Evolutionary conservation across 169 alveolate genomes (phyloP).

Genomic region (Plasmodium gaboni): DNA sequence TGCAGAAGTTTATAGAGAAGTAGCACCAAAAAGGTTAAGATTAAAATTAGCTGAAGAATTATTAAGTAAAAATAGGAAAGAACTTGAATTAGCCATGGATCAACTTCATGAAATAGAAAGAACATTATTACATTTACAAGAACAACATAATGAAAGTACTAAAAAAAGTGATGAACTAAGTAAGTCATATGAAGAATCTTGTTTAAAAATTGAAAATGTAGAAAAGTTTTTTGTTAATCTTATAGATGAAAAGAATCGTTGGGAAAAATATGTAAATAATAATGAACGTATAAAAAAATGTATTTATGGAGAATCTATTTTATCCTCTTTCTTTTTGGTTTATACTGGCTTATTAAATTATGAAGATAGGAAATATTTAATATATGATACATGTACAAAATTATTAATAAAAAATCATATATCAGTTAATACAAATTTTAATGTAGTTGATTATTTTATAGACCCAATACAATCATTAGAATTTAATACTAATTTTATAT

Average conservation of each 20-base stretch:
- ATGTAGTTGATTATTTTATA: constrained; percentile 76
- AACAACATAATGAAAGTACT: constrained; percentile 81
- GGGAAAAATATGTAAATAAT: constrained; percentile 77
- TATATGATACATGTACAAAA: constrained; percentile 44
- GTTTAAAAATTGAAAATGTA: constrained; percentile 69
- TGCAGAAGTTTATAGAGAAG: constrained; percentile 96
- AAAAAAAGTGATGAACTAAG: constrained; percentile 82
- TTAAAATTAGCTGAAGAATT: constrained; percentile 91
- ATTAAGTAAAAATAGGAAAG: constrained; percentile 88
- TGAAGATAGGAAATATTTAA: constrained; percentile 69
- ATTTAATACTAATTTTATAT: constrained; percentile 39
- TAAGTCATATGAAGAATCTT: constrained; percentile 71
- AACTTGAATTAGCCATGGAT: constrained; percentile 89
- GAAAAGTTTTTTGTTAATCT: constrained; percentile 67
- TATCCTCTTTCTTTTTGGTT: constrained; percentile 68
- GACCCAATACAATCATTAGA: constrained; percentile 70
- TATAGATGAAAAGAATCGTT: constrained; percentile 69
- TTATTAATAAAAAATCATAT: constrained; percentile 47
- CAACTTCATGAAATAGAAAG: constrained; percentile 80
- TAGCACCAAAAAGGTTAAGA: constrained; percentile 97
- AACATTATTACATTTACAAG: constrained; percentile 72
- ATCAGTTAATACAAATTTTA: constrained; percentile 53
- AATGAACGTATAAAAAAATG: constrained; percentile 71
- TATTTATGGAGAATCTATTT: constrained; percentile 70
- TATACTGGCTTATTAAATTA: constrained; percentile 75